Conservation (phyloP, 2,329 filamentous ascomycete genomes). For the Neophaeococcomyces aloes region DNA sequence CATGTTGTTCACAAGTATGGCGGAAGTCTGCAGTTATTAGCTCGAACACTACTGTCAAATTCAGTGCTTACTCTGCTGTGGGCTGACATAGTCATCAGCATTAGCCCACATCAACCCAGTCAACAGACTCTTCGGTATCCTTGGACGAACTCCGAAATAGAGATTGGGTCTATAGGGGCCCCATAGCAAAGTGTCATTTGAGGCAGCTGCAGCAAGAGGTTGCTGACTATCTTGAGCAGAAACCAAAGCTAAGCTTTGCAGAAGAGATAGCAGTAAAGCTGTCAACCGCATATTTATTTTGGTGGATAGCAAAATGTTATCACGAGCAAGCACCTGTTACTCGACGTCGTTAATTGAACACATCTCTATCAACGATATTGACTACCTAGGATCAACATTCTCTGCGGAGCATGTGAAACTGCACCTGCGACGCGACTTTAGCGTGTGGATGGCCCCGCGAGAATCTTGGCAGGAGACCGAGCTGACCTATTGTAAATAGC, state of each 20-base stretch:
- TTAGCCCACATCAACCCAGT: slow-evolving; percentile 82
- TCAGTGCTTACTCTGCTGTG: slow-evolving; percentile 58
- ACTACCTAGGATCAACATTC: too few relatives aligned
- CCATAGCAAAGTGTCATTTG: slow-evolving; percentile 85
- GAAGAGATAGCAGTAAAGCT: slow-evolving; percentile 5
- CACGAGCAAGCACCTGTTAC: too few relatives aligned
- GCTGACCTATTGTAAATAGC: too few relatives aligned
- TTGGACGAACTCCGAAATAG: slow-evolving; percentile 82
- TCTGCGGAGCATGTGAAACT: too few relatives aligned
- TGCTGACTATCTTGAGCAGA: slow-evolving; percentile 4
- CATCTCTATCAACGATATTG: too few relatives aligned
- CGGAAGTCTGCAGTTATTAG: slow-evolving; percentile 54
- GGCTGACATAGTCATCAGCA: slow-evolving; percentile 64
- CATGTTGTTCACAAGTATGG: slow-evolving; percentile 91
- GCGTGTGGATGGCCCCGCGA: too few relatives aligned
- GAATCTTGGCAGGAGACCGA: too few relatives aligned
- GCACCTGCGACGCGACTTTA: too few relatives aligned
- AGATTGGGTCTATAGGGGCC: slow-evolving; percentile 88
- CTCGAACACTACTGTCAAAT: slow-evolving; percentile 6
- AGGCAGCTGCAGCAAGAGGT: background rate
- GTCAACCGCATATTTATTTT: slow-evolving; percentile 4
- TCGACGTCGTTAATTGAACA: too few relatives aligned
- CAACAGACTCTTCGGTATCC: slow-evolving; percentile 69
- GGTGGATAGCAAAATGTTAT: background rate
- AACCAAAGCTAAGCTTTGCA: slow-evolving; percentile 3